Evolutionary conservation across 805 yeast species (phyloP), one percentile per base, ranked within the genome.

Genomic region (Wilhelminamyces savonicus): DNA sequence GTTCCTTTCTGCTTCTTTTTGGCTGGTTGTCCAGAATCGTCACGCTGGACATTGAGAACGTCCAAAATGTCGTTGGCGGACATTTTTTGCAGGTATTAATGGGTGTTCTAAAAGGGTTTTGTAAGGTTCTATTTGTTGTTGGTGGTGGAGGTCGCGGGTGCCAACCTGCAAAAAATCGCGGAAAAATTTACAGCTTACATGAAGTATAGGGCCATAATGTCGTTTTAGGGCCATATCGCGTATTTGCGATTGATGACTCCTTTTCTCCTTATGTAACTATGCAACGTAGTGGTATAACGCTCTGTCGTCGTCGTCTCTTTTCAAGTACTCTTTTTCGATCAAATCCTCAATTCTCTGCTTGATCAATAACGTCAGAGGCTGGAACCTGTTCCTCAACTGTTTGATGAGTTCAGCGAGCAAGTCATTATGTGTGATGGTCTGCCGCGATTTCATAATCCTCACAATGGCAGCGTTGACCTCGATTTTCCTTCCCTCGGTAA

Each of bases 391-490:
- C 14, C 64, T 53, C 27, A 86, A 59, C 37, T 74, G 82, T 28
- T 69, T 68, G 14, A 79, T 66, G 4, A 78, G 74, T 42, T 79
- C 87, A 20, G 67, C 71, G n/a, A 83, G 60, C 30, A 87, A 62
- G 23, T 78, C 79, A 41, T 75, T 76, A 48, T 82, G 90, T 16
- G 53, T 62, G 31, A 80, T 42, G 1, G 66, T 55, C 41, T 76
- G 79, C 20, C 87, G 62, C 1, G 84, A 69, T 56, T 87, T 87
- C 90, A 87, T 78, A n/a, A 80, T 75, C 29, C 96, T 67, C 4
- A 87, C 94, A 32, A 87, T 71, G 0, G 94, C 92, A 1, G 96
- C 95, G 48, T 84, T 92, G 3, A 82, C 62, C 45, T 79, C 83
- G 32, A 69, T 66, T 35, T 74, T 67, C 34, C 95, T 66, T 4